These are phyloP conservation scores for Pleochaeta shiraiana DNA, from an alignment of 2,329 filamentous ascomycete species.

Conservation along the genomic window DNA sequence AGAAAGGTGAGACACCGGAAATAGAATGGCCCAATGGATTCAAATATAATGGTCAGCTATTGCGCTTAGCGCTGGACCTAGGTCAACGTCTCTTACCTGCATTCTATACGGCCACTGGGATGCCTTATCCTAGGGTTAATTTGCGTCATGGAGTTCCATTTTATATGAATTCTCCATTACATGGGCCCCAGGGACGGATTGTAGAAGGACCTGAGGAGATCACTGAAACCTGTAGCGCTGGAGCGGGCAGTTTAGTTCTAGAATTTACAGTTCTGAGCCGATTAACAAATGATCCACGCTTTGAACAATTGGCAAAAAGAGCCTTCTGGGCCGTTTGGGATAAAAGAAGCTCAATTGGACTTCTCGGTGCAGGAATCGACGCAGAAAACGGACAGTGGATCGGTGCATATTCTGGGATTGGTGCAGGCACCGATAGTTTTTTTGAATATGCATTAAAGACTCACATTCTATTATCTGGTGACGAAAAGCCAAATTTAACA, in stretches of 20 bases:
- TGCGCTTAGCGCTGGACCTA: constrained; percentile 75
- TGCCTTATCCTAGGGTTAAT: constrained; percentile 91
- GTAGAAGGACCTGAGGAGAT: constrained; percentile 35
- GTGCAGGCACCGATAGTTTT: constrained; percentile 93
- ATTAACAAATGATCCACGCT: constrained; percentile 67
- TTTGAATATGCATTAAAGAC: constrained; percentile 97
- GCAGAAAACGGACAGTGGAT: constrained; percentile 83
- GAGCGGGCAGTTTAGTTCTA: constrained; percentile 83
- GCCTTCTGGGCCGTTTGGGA: constrained; percentile 98
- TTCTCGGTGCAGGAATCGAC: constrained; percentile 83
- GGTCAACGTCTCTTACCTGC: constrained; percentile 69
- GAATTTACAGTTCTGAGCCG: constrained; percentile 85
- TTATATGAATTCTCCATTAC: constrained; percentile 67
- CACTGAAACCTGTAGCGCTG: constrained; percentile 91
- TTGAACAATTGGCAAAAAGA: constrained; percentile 71
- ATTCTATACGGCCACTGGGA: constrained; percentile 74
- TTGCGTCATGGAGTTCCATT: constrained; percentile 79
- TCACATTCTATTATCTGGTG: constrained; percentile 69
- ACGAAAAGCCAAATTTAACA: constrained; percentile 31
- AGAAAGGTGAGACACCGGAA: constrained; percentile 26
- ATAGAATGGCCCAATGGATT: constrained; percentile 60
- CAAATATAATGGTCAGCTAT: constrained; percentile 68
- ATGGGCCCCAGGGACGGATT: constrained; percentile 26
- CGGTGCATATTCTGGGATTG: constrained; percentile 74
- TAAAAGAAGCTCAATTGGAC: constrained; percentile 58